phyloP scores from a whole-genome alignment of 23 red algal species.

The Pyropia yezoensis region DNA sequence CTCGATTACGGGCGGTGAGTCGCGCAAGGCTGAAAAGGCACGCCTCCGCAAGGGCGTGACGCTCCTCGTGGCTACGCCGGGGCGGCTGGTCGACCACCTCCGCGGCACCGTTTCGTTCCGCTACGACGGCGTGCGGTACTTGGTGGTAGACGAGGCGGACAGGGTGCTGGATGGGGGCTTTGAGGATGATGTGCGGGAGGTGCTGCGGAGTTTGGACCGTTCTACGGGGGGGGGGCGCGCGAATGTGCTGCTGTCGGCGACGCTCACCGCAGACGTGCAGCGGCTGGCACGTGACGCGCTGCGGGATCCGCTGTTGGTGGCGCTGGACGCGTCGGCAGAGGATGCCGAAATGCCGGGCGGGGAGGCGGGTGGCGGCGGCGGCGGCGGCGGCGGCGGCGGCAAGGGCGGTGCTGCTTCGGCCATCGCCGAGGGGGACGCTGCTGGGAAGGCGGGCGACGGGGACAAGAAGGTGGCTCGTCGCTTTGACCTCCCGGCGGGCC shows the following conservation, averaged over 20 bases:
- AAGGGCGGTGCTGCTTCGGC: no score
- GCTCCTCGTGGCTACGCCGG: conserved; percentile 85
- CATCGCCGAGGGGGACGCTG: no score
- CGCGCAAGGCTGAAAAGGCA: conserved; percentile 67
- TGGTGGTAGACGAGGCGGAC: conserved; percentile 97
- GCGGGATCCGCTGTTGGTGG: conserved; percentile 41
- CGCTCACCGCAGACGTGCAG: conserved; percentile 41
- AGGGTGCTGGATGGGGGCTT: conserved; percentile 87
- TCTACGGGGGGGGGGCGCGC: conserved; percentile 4
- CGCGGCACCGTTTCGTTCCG: conserved; percentile 63
- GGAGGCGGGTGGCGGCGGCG: background rate
- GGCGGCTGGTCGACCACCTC: conserved; percentile 87
- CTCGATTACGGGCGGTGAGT: conserved; percentile 63
- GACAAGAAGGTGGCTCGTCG: background rate
- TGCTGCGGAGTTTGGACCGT: conserved; percentile 46
- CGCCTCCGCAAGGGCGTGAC: conserved; percentile 80
- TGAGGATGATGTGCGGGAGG: conserved; percentile 45
- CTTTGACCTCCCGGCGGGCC: conserved; percentile 39
- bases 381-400: no score
- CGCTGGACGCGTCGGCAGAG: conserved; percentile 3
- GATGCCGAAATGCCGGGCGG: conserved; percentile 1
- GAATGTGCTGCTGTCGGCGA: conserved; percentile 67
- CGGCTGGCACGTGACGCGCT: conserved; percentile 51
- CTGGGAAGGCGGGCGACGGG: no score
- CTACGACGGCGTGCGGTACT: conserved; percentile 38